Percentiles rank a stretch among this genome's conserved stretches.
These are phyloP conservation scores for Pezicula neosporulosa DNA, from an alignment of 2,329 filamentous ascomycete genomes.

Conservation along the genomic window DNA sequence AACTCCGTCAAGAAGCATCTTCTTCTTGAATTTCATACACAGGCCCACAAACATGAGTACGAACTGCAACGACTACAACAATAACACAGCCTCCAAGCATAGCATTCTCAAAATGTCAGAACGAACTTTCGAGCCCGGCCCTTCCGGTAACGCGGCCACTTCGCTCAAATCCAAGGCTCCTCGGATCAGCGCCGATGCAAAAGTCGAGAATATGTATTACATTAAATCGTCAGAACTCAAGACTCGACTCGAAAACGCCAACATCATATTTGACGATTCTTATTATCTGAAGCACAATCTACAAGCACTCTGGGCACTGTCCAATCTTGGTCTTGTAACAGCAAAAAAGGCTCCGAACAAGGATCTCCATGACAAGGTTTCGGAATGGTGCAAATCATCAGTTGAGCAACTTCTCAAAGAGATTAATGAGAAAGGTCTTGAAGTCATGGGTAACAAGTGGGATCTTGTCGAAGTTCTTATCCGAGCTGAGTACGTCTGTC, in stretches of 20 bases:
- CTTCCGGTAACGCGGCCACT: too few relatives aligned
- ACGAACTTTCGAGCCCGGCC: too few relatives aligned
- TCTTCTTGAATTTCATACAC: too few relatives aligned
- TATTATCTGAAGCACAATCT: background rate
- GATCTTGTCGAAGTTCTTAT: background rate
- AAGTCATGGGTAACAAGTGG: background rate
- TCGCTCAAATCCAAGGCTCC: too few relatives aligned
- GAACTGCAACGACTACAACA: too few relatives aligned
- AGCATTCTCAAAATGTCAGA: too few relatives aligned
- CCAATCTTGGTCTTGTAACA: background rate
- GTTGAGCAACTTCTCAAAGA: background rate
- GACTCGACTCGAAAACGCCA: background rate
- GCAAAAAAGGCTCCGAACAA: too few relatives aligned
- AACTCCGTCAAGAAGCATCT: too few relatives aligned
- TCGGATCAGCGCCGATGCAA: background rate
- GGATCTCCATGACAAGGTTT: background rate
- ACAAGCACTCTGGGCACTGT: background rate
- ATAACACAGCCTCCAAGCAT: too few relatives aligned
- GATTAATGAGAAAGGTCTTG: background rate
- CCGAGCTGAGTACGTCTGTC: background rate
- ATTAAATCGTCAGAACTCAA: background rate
- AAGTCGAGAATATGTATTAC: background rate
- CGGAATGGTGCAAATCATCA: background rate
- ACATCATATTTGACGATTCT: background rate
- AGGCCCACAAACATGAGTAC: too few relatives aligned